Base-by-base conservation (phyloP, 192 early-diverging fungal genomes). In the Backusella liffmaniae region DNA sequence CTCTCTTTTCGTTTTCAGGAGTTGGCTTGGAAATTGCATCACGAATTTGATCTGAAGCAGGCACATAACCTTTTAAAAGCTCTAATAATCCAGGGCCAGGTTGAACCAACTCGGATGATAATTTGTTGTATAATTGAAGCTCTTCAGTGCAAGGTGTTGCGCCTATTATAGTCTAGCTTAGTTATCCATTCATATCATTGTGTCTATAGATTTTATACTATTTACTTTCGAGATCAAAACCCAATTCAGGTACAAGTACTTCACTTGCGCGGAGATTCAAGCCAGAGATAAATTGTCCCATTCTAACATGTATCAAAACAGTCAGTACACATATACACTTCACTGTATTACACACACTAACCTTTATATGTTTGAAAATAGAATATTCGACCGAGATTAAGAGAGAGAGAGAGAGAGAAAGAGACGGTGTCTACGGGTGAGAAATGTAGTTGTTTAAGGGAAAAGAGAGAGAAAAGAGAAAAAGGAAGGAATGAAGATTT, bases 11-110 rank as follows among this genome's bases (percentile, higher is more conserved):
- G 78, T 94, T 92, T 62, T 96, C 93, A 41, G 88, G 86, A 39
- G 89, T 91, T 30, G 96, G 96, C 32, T 85, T 84, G 23, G 92
- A 90, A 75, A 99, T 97, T 44, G 97, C 97, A 87, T 91, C 80
- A 41, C 94, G 88, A 78, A 96, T 96, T 66, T 87, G 83, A 12
- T 94, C 91, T 49, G 89, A 89, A 81, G 90, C 92, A 35, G 90
- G 89, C 29, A 80, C 76, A 82, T 96, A 96, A 12, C 67, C 77
- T 66, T 84, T 42, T 35, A 96, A 83, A 7, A 83, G 68, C 18
- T 90, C 81, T 67, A 94, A 81, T 39, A 91, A 78, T 23, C 75
- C 76, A 32, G 81, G 73, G 26, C 88, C 84, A 53, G 87, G 90
- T 68, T 82, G 78, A 66, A 83, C 75, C 16, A 93, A 80, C 49